A percentile compares a stretch with the other conserved stretches of the same genome.
These are phyloP conservation scores for Actinidia arguta DNA, from an alignment of 179 eudicot genomes.

Conservation along the genomic window DNA sequence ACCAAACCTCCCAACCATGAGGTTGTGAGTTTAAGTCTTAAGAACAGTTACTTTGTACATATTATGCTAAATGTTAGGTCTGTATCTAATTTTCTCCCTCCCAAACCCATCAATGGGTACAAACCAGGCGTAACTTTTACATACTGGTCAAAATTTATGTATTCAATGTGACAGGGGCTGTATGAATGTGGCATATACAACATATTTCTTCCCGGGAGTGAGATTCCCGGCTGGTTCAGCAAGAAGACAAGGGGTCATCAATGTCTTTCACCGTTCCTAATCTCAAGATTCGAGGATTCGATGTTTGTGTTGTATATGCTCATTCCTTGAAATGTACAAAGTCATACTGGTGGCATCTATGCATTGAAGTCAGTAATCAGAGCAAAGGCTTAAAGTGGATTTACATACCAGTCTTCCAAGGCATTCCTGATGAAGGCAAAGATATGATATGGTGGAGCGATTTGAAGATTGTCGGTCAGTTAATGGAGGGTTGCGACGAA, in stretches of 20 bases:
- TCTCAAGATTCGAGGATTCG: background rate
- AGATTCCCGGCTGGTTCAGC: slow-evolving; percentile 2
- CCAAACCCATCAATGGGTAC: too few species aligned
- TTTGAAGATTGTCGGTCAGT: background rate
- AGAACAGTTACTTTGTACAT: too few species aligned
- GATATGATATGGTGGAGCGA: slow-evolving; percentile 5
- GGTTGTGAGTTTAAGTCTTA: too few species aligned
- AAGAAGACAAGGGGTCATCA: background rate
- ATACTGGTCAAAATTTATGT: background rate
- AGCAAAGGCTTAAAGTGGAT: slow-evolving; percentile 5
- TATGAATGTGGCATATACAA: background rate
- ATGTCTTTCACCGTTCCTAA: background rate
- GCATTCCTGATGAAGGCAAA: background rate
- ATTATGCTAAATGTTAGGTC: too few species aligned
- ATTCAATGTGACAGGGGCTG: background rate
- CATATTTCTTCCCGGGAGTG: slow-evolving; percentile 1
- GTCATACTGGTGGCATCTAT: background rate
- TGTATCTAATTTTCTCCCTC: too few species aligned
- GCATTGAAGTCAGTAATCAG: background rate
- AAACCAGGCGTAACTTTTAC: background rate
- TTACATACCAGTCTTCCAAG: background rate
- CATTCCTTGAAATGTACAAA: background rate
- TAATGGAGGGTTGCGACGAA: slow-evolving; percentile 16
- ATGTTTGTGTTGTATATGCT: background rate
- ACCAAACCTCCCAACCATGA: too few species aligned